Percentiles rank a stretch among this genome's conserved stretches.
Conservation (phyloP, 2,329 filamentous ascomycete species). For the Colletotrichum coccodes region DNA sequence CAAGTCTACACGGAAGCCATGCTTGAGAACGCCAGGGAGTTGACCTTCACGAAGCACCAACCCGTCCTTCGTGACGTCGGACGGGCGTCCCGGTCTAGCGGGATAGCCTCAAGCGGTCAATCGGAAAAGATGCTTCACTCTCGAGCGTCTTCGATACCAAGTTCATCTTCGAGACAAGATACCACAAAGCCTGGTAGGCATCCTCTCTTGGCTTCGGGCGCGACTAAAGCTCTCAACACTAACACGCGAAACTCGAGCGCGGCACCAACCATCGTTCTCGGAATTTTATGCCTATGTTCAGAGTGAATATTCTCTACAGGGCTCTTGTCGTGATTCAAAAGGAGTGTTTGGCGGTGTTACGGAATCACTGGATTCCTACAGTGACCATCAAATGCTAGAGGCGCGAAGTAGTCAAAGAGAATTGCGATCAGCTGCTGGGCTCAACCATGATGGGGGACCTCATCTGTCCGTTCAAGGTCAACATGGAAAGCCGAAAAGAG, state of each 20-base stretch:
- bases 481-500: not conserved
- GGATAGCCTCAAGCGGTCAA: slow-evolving; percentile 15
- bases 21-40: slow-evolving; percentile 17
- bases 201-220: not conserved
- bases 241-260: slow-evolving; percentile 4
- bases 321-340: not conserved
- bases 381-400: not conserved
- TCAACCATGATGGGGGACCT: not conserved
- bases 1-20: slow-evolving; percentile 7
- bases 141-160: not conserved
- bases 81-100: slow-evolving; percentile 14
- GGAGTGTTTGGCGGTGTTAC: not conserved
- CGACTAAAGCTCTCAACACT: not conserved
- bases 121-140: slow-evolving; percentile 5
- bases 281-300: slow-evolving; percentile 24
- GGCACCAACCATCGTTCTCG: slow-evolving; percentile 17
- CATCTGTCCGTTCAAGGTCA: not conserved
- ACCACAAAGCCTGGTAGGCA: slow-evolving; percentile 4
- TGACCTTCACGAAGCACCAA: slow-evolving; percentile 28
- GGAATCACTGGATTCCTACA: slow-evolving; percentile 1
- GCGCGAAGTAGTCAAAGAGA: not conserved
- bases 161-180: not conserved
- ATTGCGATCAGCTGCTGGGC: not conserved
- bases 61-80: slow-evolving; percentile 22
- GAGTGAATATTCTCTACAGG: not conserved